phyloP scores from a whole-genome alignment of 257 asterid species.

The Rehmannia glutinosa region DNA sequence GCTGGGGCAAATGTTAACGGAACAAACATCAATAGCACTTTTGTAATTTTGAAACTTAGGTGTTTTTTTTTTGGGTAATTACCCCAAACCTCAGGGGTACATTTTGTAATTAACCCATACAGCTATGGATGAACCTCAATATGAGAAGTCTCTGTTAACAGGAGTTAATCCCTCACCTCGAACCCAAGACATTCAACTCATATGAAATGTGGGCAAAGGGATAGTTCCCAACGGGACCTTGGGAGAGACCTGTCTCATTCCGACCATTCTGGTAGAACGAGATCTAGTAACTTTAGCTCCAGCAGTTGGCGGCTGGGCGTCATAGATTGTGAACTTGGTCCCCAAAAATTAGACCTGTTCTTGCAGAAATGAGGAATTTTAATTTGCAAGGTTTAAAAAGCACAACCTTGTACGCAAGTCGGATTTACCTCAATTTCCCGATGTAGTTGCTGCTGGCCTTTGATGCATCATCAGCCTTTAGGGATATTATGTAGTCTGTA shows the following conservation, averaged over 20 bases:
- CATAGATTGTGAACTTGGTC: constrained; percentile 85
- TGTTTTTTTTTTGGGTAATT: background rate
- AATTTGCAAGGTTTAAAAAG: too few relatives aligned
- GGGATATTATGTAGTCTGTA: constrained; percentile 83
- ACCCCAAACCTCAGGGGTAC: background rate
- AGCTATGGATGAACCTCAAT: background rate
- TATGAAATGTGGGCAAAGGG: constrained; percentile 83
- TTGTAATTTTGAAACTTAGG: too few relatives aligned
- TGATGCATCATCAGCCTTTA: constrained; percentile 74
- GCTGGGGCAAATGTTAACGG: too few relatives aligned
- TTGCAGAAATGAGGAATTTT: background rate
- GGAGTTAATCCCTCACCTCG: constrained; percentile 52
- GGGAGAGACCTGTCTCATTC: constrained; percentile 82
- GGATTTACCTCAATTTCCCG: constrained; percentile 87
- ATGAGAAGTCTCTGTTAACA: background rate
- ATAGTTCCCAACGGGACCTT: constrained; percentile 86
- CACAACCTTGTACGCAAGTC: too few relatives aligned
- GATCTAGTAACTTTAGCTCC: constrained; percentile 67
- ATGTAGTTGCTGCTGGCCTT: constrained; percentile 79
- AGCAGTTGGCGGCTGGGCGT: constrained; percentile 80
- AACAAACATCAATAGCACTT: too few relatives aligned
- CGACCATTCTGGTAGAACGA: constrained; percentile 66
- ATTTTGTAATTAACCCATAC: background rate
- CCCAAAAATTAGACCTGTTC: constrained; percentile 93
- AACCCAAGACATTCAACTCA: constrained; percentile 84